Base-by-base conservation (phyloP, 371 early-diverging fungal genomes). In the Lichtheimia ramosa region DNA sequence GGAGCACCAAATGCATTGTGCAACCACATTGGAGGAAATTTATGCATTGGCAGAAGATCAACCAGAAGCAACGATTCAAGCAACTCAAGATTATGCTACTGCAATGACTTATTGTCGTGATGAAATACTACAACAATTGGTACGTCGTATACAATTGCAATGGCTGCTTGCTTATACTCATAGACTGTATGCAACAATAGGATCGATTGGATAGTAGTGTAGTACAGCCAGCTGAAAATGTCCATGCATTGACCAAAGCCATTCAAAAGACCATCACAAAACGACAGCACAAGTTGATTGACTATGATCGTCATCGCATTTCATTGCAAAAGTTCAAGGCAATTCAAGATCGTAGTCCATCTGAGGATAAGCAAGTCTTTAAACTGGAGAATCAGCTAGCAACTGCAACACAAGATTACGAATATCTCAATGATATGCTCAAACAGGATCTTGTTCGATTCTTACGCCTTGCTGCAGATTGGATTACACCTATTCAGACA, bases 221-320 rank as follows among this genome's bases (percentile, higher is more conserved):
- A 4, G 53, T 59, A 3, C 59, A 59, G 16, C 59, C 59, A 10
- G 43, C 53, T 14, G 61, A 60, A 14, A 85, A 90, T 49, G 73
- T 85, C 60, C 69, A 82, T 50, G 62, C 58, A 3, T 65, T 89
- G 16, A 70, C 86, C 63, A 83, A 85, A 55, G 48, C 71, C 27
- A 87, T 92, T 42, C 79, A 82, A 56, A 87, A 83, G 59, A 68
- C 84, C 12, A 85, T 90, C 39, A 75, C 70, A 28, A 92, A 92
- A 71, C 81, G 91, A 3, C 78, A 77, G 20, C 91, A 89, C 73
- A 92, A 92, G 68, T 74, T 88, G 48, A 60, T 90, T 27, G 92
- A 92, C 69, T 91, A 83, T 64, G 92, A 92, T 61, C 85, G 92
- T 40, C 82, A 82, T 69, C 73, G 84, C 27, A 73, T 73, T 43